Percentiles rank a stretch among this genome's conserved stretches.
Conservation (phyloP, 176 grass and related monocot genomes). For the Bromus sterilis region DNA sequence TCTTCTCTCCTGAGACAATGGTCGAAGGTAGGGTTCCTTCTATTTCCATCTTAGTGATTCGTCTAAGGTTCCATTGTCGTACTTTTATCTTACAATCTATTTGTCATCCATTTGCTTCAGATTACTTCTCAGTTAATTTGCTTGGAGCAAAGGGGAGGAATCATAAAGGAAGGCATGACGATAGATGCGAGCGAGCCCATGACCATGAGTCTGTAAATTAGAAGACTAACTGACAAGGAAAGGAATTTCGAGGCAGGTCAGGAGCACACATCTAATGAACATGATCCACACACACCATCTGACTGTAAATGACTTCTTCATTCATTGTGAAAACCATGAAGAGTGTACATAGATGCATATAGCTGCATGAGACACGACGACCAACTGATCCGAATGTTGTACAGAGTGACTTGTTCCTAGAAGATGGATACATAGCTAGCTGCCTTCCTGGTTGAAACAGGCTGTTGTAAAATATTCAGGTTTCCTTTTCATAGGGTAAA, state of each 20-base stretch:
- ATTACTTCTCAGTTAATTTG: not conserved
- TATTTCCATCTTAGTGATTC: not conserved
- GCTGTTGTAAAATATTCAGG: not conserved
- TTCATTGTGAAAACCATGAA: not conserved
- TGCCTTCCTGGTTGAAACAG: not conserved
- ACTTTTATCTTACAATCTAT: not conserved
- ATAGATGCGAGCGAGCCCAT: not conserved
- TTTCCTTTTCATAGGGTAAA: too few relatives aligned
- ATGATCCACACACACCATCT: not conserved
- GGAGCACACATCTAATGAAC: not conserved
- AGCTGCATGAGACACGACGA: not conserved
- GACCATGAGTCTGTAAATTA: not conserved
- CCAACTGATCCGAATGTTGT: not conserved
- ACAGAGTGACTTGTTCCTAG: not conserved
- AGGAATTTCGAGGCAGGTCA: not conserved
- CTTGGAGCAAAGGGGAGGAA: not conserved
- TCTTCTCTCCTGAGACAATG: not conserved
- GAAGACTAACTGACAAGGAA: not conserved
- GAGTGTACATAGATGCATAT: slow-evolving; percentile 2
- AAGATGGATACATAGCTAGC: not conserved
- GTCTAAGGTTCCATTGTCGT: not conserved
- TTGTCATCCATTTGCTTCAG: not conserved
- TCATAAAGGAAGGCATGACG: not conserved
- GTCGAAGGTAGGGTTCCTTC: not conserved
- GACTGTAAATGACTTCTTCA: not conserved